Conservation (phyloP, 768 basidiomycete species). For the Naganishia vaughanmartiniae region DNA sequence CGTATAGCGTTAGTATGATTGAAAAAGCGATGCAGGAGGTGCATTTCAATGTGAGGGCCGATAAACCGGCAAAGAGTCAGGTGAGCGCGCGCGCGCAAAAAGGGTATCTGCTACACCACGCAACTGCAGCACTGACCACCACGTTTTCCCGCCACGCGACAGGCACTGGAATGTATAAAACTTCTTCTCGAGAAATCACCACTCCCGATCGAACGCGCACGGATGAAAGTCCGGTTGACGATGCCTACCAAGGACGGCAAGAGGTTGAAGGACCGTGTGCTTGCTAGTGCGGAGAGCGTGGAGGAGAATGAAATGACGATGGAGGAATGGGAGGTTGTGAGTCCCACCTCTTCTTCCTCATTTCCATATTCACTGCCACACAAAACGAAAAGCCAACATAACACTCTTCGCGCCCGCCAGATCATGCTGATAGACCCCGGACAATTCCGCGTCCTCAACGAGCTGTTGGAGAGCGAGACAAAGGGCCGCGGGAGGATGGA, state of each 20-base stretch:
- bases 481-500: slow-evolving; percentile 84
- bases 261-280: slow-evolving; percentile 67
- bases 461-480: slow-evolving; percentile 83
- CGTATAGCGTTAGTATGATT: slow-evolving; percentile 91
- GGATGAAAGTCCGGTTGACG: slow-evolving; percentile 83
- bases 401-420: slow-evolving; percentile 55
- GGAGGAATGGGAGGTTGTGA: slow-evolving; percentile 82
- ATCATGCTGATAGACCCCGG: slow-evolving; percentile 88
- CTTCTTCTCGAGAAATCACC: slow-evolving; percentile 73
- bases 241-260: slow-evolving; percentile 70
- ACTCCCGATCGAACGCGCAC: slow-evolving; percentile 85
- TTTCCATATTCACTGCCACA: no score
- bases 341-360: slow-evolving; percentile 45
- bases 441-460: slow-evolving; percentile 82
- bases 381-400: no score
- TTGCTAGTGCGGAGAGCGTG: slow-evolving; percentile 65
- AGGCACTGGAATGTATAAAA: slow-evolving; percentile 88
- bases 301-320: slow-evolving; percentile 74
- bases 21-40: slow-evolving; percentile 97
- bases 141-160: background rate
- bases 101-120: no score
- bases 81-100: no score
- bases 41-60: slow-evolving; percentile 81
- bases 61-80: slow-evolving; percentile 93
- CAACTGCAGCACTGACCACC: no score